Conservation (phyloP, 2,329 filamentous ascomycete genomes). For the Diplocarpon rosae region DNA sequence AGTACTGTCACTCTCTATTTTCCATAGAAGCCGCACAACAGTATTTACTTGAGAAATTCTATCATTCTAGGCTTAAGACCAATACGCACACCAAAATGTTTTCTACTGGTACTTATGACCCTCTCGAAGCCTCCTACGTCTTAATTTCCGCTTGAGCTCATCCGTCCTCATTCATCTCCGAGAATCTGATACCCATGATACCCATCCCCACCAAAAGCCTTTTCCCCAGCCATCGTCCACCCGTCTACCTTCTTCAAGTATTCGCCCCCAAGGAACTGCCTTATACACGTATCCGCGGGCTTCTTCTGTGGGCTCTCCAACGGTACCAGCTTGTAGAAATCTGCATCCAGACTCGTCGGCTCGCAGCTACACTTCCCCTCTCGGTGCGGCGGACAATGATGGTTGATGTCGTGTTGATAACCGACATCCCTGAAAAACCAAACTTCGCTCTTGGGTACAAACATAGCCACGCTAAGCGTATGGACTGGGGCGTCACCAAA, state of each 20-base stretch:
- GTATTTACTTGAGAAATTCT: no score
- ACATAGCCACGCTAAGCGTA: slow-evolving; percentile 76
- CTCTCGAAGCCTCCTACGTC: neutral
- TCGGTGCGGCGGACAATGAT: slow-evolving; percentile 28
- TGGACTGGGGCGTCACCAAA: slow-evolving; percentile 97
- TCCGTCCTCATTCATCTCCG: slow-evolving; percentile 7
- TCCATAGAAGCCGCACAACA: no score
- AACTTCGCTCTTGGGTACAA: slow-evolving; percentile 74
- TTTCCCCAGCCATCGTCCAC: slow-evolving; percentile 33
- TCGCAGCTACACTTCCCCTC: slow-evolving; percentile 32
- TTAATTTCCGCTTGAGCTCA: neutral
- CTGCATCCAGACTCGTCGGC: slow-evolving; percentile 33
- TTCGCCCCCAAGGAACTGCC: slow-evolving; percentile 33
- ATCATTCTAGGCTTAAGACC: no score
- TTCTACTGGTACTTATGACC: no score
- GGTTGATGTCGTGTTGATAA: slow-evolving; percentile 66
- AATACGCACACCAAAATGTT: no score
- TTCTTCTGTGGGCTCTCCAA: slow-evolving; percentile 37
- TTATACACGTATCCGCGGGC: slow-evolving; percentile 35
- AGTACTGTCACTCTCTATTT: no score
- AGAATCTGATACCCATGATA: slow-evolving; percentile 31
- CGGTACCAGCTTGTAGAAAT: slow-evolving; percentile 37
- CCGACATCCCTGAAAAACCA: slow-evolving; percentile 98
- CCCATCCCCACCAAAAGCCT: slow-evolving; percentile 33
- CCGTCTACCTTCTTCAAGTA: slow-evolving; percentile 33